phyloP scores from a whole-genome alignment of 768 basidiomycete species.

The Psilocybe cyanescens region DNA sequence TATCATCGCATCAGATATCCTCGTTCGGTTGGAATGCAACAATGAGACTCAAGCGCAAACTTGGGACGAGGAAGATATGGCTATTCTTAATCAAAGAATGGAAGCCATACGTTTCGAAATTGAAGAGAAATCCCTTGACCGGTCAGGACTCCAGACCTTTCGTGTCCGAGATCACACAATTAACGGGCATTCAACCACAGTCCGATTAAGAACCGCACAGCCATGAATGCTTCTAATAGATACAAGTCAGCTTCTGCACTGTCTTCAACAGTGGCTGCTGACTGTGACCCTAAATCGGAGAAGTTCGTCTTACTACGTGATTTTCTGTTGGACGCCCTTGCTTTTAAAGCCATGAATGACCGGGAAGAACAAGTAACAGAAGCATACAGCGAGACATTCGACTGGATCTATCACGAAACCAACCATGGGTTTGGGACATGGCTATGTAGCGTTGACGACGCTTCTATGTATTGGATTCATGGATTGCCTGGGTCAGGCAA shows the following conservation, averaged over 20 bases:
- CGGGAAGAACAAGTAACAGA: constrained; percentile 16
- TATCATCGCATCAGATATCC: constrained; percentile 5
- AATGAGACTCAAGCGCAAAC: neutral
- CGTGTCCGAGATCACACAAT: neutral
- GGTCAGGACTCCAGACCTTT: neutral
- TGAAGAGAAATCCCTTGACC: neutral
- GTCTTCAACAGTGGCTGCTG: neutral
- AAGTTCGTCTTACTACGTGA: constrained; percentile 11
- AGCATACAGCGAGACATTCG: constrained; percentile 14
- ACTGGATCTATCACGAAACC: constrained; percentile 10
- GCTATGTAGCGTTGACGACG: neutral
- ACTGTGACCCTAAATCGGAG: constrained; percentile 10
- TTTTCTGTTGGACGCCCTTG: constrained; percentile 13
- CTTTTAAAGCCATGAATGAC: constrained; percentile 13
- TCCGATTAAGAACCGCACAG: neutral
- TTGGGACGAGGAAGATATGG: constrained; percentile 10
- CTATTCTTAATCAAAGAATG: constrained; percentile 4
- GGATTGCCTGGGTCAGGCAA: constrained; percentile 13
- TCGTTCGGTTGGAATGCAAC: constrained; percentile 5
- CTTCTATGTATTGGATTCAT: constrained; percentile 12
- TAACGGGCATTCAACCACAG: neutral
- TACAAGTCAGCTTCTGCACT: neutral
- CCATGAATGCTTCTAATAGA: neutral
- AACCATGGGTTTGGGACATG: constrained; percentile 5
- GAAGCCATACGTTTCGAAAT: constrained; percentile 4